Evolutionary conservation across 108 stramenopile species (phyloP), one percentile per base, ranked within the genome.

Genomic region (Nitzschia palea): DNA sequence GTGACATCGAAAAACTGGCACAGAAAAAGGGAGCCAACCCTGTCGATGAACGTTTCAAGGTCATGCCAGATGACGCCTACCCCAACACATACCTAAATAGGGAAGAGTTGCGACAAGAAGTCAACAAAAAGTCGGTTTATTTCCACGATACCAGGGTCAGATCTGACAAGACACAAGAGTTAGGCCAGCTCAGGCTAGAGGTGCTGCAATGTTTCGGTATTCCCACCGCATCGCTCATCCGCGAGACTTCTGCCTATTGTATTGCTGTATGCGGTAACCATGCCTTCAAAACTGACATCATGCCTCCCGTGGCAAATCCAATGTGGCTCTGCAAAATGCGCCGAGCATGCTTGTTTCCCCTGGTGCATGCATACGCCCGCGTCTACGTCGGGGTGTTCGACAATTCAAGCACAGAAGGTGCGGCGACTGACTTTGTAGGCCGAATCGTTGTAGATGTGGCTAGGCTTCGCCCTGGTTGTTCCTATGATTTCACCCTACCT

Each of bases 251-350:
- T 36, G 81, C 80, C 3, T 82, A 83, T 52, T 70, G 67, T 51
- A 78, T 85, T 62, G 72, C 76, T n/a, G 87, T 88, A 0, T 74
- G 74, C 43, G 87, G 82, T 10, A 72, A 66, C 25, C 78, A 69
- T 56, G 87, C 87, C 35, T 88, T 88, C 74, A 77, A 80, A 35
- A 83, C 87, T 22, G 87, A 88, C 60, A 78, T 88, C 26, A 81
- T 88, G 56, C 76, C 79, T 6, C 59, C 54, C 14, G 52, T 55
- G 14, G 63, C 71, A 22, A 74, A 75, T 58, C 87, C 87, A 2
- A 80, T 84, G 64, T 88, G 87, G 73, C 33, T 74, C 6, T 59
- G 55, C 47, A 64, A 74, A 44, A 74, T 74, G 73, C 59, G 84
- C 0, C 71, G 87, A 17, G 87, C 84, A 8, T 88, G 87, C 44